Conservation (phyloP, 768 basidiomycete species). For the Erythrobasidium yunnanense region DNA sequence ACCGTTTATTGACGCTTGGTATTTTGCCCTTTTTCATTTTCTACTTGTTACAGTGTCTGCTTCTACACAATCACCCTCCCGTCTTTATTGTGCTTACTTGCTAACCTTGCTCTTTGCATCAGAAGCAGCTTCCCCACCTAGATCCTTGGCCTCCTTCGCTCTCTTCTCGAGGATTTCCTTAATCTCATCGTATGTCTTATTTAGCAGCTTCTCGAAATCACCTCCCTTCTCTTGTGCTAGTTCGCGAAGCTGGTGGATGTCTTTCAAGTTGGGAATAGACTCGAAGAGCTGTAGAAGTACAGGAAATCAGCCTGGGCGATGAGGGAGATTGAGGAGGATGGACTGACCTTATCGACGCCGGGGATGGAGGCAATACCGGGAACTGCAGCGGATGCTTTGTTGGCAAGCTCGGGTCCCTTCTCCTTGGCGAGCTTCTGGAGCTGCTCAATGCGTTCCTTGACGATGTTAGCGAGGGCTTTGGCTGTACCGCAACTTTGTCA, state of each 20-base stretch:
- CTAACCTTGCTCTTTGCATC: conserved; percentile 32
- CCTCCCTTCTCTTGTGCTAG: conserved; percentile 34
- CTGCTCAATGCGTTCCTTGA: conserved; percentile 31
- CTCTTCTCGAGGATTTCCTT: conserved; percentile 36
- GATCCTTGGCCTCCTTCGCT: conserved; percentile 33
- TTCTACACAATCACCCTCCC: not conserved
- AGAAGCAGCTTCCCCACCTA: conserved; percentile 28
- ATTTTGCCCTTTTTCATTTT: not conserved
- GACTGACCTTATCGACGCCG: conserved; percentile 31
- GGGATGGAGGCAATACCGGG: not conserved
- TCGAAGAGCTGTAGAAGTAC: not conserved
- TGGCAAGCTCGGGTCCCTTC: conserved; percentile 18
- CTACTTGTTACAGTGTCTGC: not conserved
- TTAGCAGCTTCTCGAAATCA: conserved; percentile 33
- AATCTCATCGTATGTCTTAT: conserved; percentile 34
- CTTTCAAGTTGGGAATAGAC: conserved; percentile 1
- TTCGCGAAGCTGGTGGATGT: conserved; percentile 32
- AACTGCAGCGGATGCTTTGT: no score
- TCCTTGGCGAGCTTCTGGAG: conserved; percentile 23
- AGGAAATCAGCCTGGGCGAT: not conserved
- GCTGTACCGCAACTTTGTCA: conserved; percentile 25
- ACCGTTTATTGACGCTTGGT: not conserved
- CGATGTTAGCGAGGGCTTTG: conserved; percentile 33
- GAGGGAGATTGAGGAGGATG: not conserved
- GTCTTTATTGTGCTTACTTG: conserved; percentile 25